Conservation (phyloP, 768 basidiomycete species). For the Amanita molliuscula region DNA sequence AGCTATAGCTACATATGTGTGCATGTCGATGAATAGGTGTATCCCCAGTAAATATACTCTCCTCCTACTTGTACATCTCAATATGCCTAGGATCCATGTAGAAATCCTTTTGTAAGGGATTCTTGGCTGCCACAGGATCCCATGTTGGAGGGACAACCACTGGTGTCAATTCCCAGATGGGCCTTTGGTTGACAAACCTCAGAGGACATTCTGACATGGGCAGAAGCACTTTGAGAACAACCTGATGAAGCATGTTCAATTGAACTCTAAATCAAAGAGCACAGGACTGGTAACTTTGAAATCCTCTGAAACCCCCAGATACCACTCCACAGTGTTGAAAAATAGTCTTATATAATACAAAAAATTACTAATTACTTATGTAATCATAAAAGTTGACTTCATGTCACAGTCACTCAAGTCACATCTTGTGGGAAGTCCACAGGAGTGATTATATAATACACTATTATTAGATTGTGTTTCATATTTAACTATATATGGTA, state of each 20-base stretch:
- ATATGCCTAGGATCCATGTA: not conserved
- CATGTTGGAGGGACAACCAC: not conserved
- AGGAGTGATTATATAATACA: no score
- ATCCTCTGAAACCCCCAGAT: constrained; percentile 2
- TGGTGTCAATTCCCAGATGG: not conserved
- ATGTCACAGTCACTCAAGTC: no score
- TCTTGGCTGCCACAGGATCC: not conserved
- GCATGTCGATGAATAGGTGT: no score
- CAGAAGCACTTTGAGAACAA: constrained; percentile 1
- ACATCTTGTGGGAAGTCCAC: no score
- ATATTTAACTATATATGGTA: no score
- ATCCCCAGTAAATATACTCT: not conserved
- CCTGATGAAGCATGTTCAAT: not conserved
- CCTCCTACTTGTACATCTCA: not conserved
- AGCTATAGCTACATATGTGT: no score
- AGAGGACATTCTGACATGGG: not conserved
- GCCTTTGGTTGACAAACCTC: not conserved
- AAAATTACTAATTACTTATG: no score
- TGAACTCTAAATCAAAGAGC: not conserved
- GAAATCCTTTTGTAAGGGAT: not conserved
- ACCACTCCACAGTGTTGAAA: constrained; percentile 2
- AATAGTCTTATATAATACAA: no score
- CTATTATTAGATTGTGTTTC: no score
- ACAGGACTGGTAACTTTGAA: not conserved
- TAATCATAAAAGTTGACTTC: no score